Conservation (phyloP, 177 flowering plant genomes). For the Vitis hybrid region DNA sequence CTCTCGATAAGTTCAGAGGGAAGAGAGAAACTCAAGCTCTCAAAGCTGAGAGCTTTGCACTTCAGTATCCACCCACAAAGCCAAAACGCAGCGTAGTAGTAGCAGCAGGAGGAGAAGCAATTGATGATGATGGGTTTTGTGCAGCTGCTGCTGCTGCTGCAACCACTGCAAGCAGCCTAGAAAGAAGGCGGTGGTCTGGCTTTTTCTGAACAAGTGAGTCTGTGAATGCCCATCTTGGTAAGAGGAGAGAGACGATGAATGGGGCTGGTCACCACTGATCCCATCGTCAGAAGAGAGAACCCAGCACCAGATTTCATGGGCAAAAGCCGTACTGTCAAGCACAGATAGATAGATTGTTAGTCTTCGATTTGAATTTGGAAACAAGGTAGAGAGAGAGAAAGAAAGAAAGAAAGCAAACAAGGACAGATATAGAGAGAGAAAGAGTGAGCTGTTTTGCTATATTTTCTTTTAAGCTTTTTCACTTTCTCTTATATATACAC, state of each 20-base stretch:
- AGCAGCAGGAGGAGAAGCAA: conserved; percentile 12
- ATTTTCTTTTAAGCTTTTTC: conserved; percentile 2
- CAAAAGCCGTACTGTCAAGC: background rate
- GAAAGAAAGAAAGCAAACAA: background rate
- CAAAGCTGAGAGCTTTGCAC: conserved; percentile 8
- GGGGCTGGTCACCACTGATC: background rate
- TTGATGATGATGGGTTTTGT: conserved; percentile 16
- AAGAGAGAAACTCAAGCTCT: conserved; percentile 1
- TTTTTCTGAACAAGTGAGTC: conserved; percentile 21
- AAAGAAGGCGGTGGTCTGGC: conserved; percentile 35
- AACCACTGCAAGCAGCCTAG: conserved; percentile 8
- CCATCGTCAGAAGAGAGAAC: conserved; percentile 1
- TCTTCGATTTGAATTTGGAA: conserved; percentile 13
- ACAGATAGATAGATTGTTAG: background rate
- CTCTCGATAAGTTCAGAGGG: conserved; percentile 8
- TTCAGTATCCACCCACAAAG: background rate
- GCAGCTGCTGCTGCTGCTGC: conserved; percentile 13
- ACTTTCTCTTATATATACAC: background rate
- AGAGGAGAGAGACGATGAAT: background rate
- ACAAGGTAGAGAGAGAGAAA: conserved; percentile 2
- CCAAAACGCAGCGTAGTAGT: conserved; percentile 2
- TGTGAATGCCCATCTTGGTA: background rate
- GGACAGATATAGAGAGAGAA: background rate
- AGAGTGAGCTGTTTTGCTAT: conserved; percentile 5
- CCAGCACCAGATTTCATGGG: conserved; percentile 1